phyloP scores from a whole-genome alignment of 768 basidiomycete species.

The Serendipita vermifera region DNA sequence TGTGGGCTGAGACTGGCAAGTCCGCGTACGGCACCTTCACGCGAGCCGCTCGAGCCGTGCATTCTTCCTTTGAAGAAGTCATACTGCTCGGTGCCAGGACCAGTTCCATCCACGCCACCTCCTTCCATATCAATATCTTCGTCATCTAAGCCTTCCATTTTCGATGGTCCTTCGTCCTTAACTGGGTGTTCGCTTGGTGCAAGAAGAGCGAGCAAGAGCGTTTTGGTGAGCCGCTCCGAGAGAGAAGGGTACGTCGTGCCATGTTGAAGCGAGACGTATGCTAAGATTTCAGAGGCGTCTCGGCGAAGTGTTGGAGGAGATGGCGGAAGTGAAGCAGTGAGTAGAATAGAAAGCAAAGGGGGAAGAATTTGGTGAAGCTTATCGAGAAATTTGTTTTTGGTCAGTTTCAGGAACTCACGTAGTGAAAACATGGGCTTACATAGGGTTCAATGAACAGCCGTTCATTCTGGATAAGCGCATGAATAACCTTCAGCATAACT shows the following conservation, averaged over 20 bases:
- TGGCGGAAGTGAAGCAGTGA: constrained; percentile 73
- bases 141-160: not conserved
- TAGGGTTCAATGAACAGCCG: constrained; percentile 94
- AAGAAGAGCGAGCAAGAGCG: constrained; percentile 75
- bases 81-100: constrained; percentile 14
- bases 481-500: constrained; percentile 70
- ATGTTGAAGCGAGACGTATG: constrained; percentile 31
- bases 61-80: constrained; percentile 18
- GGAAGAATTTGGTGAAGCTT: constrained; percentile 95
- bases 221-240: constrained; percentile 84
- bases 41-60: constrained; percentile 44
- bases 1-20: constrained; percentile 76
- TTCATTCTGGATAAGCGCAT: constrained; percentile 72
- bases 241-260: constrained; percentile 82
- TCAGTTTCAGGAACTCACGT: not conserved
- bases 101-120: constrained; percentile 9
- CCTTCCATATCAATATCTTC: constrained; percentile 13
- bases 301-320: constrained; percentile 61
- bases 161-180: not conserved
- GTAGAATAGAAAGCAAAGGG: constrained; percentile 77
- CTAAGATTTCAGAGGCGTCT: constrained; percentile 73
- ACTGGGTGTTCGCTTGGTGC: constrained; percentile 53
- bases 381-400: not conserved
- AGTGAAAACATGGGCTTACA: constrained; percentile 37
- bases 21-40: constrained; percentile 83